phyloP scores from a whole-genome alignment of 148 eudicot species.

The Mesembryanthemum crystallinum region DNA sequence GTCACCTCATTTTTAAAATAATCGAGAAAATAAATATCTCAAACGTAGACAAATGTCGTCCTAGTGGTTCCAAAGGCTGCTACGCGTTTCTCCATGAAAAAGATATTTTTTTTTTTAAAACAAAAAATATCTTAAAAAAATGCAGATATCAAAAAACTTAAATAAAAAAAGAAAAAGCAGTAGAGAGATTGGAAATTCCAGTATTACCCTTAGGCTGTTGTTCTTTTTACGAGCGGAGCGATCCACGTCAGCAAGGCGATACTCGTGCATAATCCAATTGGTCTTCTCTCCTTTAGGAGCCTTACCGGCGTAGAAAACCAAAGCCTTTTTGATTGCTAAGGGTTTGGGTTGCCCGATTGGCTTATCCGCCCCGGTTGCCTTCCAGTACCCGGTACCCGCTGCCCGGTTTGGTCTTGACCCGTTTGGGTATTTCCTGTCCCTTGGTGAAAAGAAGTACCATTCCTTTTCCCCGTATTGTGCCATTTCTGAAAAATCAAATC shows the following conservation, averaged over 20 bases:
- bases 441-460: constrained; percentile 65
- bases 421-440: constrained; percentile 65
- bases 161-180: background rate
- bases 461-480: constrained; percentile 58
- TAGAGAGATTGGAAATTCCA: background rate
- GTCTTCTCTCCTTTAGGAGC: constrained; percentile 57
- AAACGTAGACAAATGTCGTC: background rate
- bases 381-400: constrained; percentile 69
- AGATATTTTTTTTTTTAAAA: background rate
- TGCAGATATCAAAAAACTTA: background rate
- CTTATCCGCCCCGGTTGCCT: constrained; percentile 67
- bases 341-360: constrained; percentile 53
- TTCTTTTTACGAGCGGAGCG: constrained; percentile 43
- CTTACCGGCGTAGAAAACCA: constrained; percentile 64
- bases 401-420: constrained; percentile 68
- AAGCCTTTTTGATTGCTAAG: constrained; percentile 52
- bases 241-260: constrained; percentile 60
- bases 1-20: background rate
- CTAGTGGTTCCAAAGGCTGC: background rate
- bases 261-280: constrained; percentile 76
- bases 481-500: constrained; percentile 24
- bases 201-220: constrained; percentile 42
- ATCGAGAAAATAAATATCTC: background rate
- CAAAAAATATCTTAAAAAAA: background rate
- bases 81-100: background rate